Base-by-base conservation (phyloP, 192 early-diverging fungal species). In the Umbelopsis isabellina region DNA sequence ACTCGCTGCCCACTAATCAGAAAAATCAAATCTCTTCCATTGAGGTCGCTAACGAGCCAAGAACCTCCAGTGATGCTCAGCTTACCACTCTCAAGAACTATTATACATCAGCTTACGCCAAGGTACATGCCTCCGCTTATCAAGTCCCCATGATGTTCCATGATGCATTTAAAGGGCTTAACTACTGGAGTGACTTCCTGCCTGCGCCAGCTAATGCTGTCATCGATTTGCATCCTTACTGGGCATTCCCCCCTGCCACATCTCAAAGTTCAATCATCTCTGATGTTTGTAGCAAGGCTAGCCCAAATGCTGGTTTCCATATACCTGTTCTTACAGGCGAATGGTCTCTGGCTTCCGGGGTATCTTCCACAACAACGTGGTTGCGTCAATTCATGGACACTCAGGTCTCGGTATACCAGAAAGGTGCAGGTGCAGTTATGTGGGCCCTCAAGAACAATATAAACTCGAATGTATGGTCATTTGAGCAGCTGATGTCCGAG, bases 1-100 rank as follows among this genome's bases (percentile, higher is more conserved):
- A 76, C 20, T 78, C 81, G 7, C 48, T 75, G 11, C 64, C 65
- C 1, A 20, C 49, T 20, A 66, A 49, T 8, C 23, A 58, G 22
- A 70, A 66, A 50, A 66, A 66, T 16, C 58, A 49, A 48, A 71
- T 75, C 46, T 41, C 74, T 21, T 58, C 67, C 6, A 70, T 75
- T 33, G 74, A 75, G 35, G 46, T 65, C 23, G 74, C 74, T 16
- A 85, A 85, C 49, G 84, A 85, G 47, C 84, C 84, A 11, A 69
- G 25, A 66, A 41, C 65, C 20, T 66, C 66, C 11, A n/a, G 71
- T 7, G 50, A 72, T 27, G 70, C 71, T 12, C 27, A 68, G 16
- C 68, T 74, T 12, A 66, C 68, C 2, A 74, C 65, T 23, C 73
- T 84, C 30, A 72, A 74, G 64, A 61, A 65, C 13, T 85, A 71